phyloP scores from a whole-genome alignment of 805 yeast genomes.

The Candida odintsovae region DNA sequence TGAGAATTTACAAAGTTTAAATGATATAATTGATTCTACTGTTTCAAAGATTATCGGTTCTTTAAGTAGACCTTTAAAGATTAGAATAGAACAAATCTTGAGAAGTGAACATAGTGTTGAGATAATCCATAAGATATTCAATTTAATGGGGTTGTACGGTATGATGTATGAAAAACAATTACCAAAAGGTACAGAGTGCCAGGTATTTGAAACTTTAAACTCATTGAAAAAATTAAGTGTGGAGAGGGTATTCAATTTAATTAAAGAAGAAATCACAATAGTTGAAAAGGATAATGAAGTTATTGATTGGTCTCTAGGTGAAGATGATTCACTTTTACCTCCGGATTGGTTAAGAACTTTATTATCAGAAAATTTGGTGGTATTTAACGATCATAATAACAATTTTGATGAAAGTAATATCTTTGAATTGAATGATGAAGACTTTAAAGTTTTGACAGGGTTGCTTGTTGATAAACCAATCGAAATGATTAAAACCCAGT shows the following conservation, averaged over 20 bases:
- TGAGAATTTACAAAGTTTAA: constrained; percentile 14
- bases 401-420: constrained; percentile 19
- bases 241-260: constrained; percentile 34
- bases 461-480: constrained; percentile 39
- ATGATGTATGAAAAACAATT: constrained; percentile 49
- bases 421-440: constrained; percentile 33
- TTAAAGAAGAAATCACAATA: constrained; percentile 31
- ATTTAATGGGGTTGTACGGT: constrained; percentile 60
- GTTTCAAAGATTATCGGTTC: constrained; percentile 47
- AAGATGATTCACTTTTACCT: constrained; percentile 55
- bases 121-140: constrained; percentile 51
- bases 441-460: constrained; percentile 31
- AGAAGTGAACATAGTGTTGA: constrained; percentile 56
- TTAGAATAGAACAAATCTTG: constrained; percentile 63
- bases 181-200: constrained; percentile 12
- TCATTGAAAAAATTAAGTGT: constrained; percentile 29
- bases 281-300: constrained; percentile 19
- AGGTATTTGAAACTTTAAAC: constrained; percentile 24
- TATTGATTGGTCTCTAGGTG: constrained; percentile 27
- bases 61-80: constrained; percentile 53
- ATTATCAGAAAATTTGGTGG: constrained; percentile 50
- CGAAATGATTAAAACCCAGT: constrained; percentile 22
- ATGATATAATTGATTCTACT: constrained; percentile 25
- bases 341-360: constrained; percentile 82
- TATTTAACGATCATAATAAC: constrained; percentile 28